Base-by-base conservation (phyloP, 2,329 filamentous ascomycete genomes). In the Epichloe typhina region DNA sequence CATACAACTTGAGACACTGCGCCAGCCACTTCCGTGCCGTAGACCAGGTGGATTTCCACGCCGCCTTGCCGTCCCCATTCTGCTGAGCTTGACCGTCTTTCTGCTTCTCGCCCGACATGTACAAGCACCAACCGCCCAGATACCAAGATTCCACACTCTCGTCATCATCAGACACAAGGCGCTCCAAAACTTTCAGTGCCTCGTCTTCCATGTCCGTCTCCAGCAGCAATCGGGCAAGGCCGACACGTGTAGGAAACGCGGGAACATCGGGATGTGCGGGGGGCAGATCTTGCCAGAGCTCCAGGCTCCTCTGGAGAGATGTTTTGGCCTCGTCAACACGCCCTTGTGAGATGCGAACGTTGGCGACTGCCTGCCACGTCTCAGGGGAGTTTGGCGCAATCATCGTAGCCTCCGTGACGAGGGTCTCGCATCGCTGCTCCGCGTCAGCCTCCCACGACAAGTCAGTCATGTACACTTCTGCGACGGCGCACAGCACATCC, bases 401-500 rank as follows among this genome's bases (percentile, higher is more conserved):
- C 59, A 95, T 72, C 51, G 93, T 83, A 26, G 93, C 93, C 71
- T 98, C 89, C 5, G 90, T 95, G 56, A 97, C 80, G 53, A 95
- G 80, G 5, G 80, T 72, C 69, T 98, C 91, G 72, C 94, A 98
- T 58, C 84, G 80, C 57, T 79, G 73, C 71, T 98, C 93, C 5
- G 91, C 93, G 62, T 96, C 89, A 49, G 83, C 81, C 68, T 96
- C 90, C 88, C 79, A 93, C 61, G 86, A 93, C 59, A 97, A 71
- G 71, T 98, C 93, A 11, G 93, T 98, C 93, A 98, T 98, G 73
- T 96, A 98, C 47, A 98, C 88, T 71, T 98, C 93, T 6, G 88
- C 83, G 54, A 97, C 88, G 31, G 87, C 88, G 68, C 94, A 98
- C 37, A 98, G 76, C n/a, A 90, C 88, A 59, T 88, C 88, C 2